These are phyloP conservation scores for Strobilomyces confusus DNA, from an alignment of 768 basidiomycete species.

Conservation along the genomic window DNA sequence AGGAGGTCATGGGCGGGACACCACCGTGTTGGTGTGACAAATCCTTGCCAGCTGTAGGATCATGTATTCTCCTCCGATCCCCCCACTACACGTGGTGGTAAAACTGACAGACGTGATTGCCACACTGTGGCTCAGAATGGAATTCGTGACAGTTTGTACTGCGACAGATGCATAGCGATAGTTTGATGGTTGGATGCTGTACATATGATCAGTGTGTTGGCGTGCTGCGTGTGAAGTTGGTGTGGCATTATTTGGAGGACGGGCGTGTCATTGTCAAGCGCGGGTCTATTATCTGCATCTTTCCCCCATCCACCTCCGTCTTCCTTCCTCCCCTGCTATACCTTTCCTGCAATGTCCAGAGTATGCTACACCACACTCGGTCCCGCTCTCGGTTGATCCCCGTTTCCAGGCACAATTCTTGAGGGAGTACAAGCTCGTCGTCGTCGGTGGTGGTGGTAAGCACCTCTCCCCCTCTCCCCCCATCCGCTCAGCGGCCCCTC, in stretches of 20 bases:
- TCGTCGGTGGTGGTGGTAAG: constrained; percentile 95
- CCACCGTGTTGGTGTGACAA: too few relatives aligned
- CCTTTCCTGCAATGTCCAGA: constrained; percentile 27
- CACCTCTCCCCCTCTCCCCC: constrained; percentile 21
- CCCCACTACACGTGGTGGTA: too few relatives aligned
- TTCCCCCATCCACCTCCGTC: constrained; percentile 2
- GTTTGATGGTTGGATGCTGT: not conserved
- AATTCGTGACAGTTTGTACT: too few relatives aligned
- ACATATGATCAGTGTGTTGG: not conserved
- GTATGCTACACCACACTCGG: constrained; percentile 9
- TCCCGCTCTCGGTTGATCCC: not conserved
- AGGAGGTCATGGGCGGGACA: too few relatives aligned
- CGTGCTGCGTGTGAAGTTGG: constrained; percentile 6
- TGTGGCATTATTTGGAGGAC: constrained; percentile 28
- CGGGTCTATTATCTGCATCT: constrained; percentile 8
- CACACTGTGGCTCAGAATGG: too few relatives aligned
- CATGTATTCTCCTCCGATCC: too few relatives aligned
- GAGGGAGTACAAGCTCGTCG: constrained; percentile 97
- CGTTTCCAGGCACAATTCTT: constrained; percentile 72
- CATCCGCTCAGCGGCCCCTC: not conserved
- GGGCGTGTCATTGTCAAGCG: constrained; percentile 2
- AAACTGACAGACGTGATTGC: too few relatives aligned
- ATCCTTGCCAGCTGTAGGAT: too few relatives aligned
- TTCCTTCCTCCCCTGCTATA: not conserved
- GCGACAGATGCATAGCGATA: too few relatives aligned